phyloP scores from a whole-genome alignment of 1,284 basidiomycete genomes.

The Agroathelia rolfsii region DNA sequence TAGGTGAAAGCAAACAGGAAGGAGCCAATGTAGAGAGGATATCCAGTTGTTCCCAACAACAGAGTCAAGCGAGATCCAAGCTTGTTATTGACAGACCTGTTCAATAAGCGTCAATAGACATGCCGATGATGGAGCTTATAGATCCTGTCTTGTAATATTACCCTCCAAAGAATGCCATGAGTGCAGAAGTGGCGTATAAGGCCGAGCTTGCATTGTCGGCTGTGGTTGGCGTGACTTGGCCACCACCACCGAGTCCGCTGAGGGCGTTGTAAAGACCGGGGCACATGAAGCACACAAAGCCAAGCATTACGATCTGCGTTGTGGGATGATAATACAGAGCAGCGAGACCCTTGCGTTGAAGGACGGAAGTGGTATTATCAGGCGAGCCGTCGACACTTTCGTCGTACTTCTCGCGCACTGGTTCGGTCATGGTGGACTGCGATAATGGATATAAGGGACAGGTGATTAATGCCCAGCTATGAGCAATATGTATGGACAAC shows the following conservation, averaged over 20 bases:
- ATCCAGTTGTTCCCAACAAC: conserved; percentile 40
- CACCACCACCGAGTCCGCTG: conserved; percentile 30
- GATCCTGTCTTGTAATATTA: conserved; percentile 11
- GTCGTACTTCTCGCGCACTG: no score
- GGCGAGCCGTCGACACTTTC: no score
- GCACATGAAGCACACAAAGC: conserved; percentile 20
- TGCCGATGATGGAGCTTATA: background rate
- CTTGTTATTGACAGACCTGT: conserved; percentile 39
- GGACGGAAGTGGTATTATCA: no score
- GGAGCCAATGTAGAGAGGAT: conserved; percentile 45
- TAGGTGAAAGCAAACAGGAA: conserved; percentile 28
- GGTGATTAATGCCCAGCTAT: no score
- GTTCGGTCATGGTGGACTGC: no score
- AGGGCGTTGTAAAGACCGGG: conserved; percentile 23
- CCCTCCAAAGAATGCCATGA: conserved; percentile 37
- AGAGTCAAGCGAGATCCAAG: conserved; percentile 47
- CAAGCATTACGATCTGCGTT: conserved; percentile 19
- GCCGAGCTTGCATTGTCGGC: conserved; percentile 29
- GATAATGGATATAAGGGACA: no score
- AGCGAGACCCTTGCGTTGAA: conserved; percentile 9
- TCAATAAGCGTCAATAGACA: background rate
- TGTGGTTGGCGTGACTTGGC: conserved; percentile 22
- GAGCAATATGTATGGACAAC: no score
- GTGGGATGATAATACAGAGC: conserved; percentile 18
- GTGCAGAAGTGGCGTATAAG: conserved; percentile 36